Base-by-base conservation (phyloP, 257 asterid genomes). In the Solanum bulbocastanum region DNA sequence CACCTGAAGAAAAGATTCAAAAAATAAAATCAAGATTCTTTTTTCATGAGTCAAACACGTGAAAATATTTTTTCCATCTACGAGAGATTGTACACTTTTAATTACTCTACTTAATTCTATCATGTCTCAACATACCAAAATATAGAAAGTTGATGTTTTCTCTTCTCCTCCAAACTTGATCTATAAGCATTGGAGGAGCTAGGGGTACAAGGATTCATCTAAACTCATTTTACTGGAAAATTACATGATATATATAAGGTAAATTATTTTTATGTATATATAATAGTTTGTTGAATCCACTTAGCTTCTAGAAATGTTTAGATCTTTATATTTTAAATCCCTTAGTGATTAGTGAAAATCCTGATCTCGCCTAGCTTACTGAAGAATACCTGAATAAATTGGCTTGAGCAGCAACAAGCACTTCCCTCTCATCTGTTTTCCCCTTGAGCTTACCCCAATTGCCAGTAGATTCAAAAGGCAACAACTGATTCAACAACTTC, bases 381-480 rank as follows among this genome's bases (percentile, higher is more conserved):
- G 30, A 30, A 30, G 30, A 30, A 30, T 89, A 92, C 0, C 87
- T 89, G 37, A 92, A 92, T 86, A 88, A 87, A 46, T 71, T 93
- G 25, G 87, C 36, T 39, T 92, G 88, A 3, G 87, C 82, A 5
- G 90, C 87, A 1, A 91, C 10, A n/a, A 91, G 83, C 0, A 60
- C 56, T 58, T 46, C 42, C 58, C 58, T 76, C 33, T n/a, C 58
- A 76, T 76, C 18, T 37, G 22, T 0, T 23, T 39, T 37, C 6
- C 1, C 35, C 58, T 75, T 39, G 10, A 39, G 3, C 83, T 75
- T 75, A 7, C 30, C 32, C 40, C 73, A 46, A 30, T 27, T 81
- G 13, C 49, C 58, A 25, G 37, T 49, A 20, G 88, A 56, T 5
- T 85, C 44, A 12, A 52, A 6, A 1, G 94, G 90, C 68, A 89